Base-by-base conservation (phyloP, 176 grass and related monocot genomes). In the Pontederia crassipes region DNA sequence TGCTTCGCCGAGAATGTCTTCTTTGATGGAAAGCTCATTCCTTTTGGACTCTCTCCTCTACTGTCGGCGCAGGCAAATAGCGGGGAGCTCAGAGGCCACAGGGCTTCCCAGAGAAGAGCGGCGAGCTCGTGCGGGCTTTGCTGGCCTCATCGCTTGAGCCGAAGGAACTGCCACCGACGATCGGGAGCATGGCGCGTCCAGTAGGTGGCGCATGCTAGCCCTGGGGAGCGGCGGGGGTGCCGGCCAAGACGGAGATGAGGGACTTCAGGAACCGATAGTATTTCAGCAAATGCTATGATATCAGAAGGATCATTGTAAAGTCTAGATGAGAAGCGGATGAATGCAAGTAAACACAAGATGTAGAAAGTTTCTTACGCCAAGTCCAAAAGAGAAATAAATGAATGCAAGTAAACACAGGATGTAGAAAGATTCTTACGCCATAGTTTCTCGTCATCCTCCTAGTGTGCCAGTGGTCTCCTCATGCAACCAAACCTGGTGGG, bases 361-460 rank as follows among this genome's bases (percentile, higher is more conserved):
- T 17, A 65, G 27, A 56, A 6, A 20, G 54, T 4, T 56, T 56
- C 66, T 57, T 69, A 69, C 1, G 20, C 1, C 20, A 24, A 24
- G 12, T 12, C 2, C 14, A 4, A 8, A 15, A 54, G 2, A 54
- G 24, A 29, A 60, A 32, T 3, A 11, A n/a, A 56, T 2, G 28
- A 32, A 52, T 20, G 20, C 17, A 59, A 59, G 28, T 65, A 13
- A 12, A 20, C 20, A 24, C 1, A 24, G 20, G 0, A 24, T 24
- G 20, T 17, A 65, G 27, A 56, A 6, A 20, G 54, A n/a, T 56
- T 56, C 66, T 57, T 69, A 69, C 66, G 54, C 35, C 17, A 52
- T 69, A 14, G 53, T 69, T 57, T 69, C 66, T 35, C 57, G 66
- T 12, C 66, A 52, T 69, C 66, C 66, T 20, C 66, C 66, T 7